Percentiles rank a stretch among this genome's conserved stretches.
These are phyloP conservation scores for Solanum pimpinellifolium DNA, from an alignment of 257 asterid genomes.

Conservation along the genomic window DNA sequence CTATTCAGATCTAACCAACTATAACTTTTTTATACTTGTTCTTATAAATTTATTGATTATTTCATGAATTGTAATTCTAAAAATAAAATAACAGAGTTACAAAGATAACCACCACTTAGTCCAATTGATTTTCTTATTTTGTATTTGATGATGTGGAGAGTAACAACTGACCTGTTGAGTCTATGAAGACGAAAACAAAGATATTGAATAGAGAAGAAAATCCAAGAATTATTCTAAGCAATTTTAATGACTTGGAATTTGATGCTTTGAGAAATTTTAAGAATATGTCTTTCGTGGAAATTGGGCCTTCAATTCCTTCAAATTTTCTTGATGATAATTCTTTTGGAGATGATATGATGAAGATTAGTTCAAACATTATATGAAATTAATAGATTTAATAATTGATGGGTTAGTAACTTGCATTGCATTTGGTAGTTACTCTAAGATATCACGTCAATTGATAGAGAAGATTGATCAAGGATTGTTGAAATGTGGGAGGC, in stretches of 20 bases:
- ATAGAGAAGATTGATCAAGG: not conserved
- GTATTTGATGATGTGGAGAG: not conserved
- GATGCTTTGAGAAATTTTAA: not conserved
- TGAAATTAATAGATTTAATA: slow-evolving; percentile 1
- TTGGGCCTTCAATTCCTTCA: slow-evolving; percentile 7
- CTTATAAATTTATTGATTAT: not conserved
- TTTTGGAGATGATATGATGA: not conserved
- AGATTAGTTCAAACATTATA: not conserved
- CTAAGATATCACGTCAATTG: not conserved
- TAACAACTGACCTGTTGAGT: not conserved
- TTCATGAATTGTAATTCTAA: not conserved
- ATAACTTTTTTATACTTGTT: not conserved
- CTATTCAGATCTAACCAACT: not conserved
- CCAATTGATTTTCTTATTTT: not conserved
- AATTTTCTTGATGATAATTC: not conserved
- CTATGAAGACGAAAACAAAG: not conserved
- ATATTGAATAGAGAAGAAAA: not conserved
- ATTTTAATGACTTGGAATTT: not conserved
- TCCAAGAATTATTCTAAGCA: not conserved
- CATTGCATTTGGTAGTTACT: not conserved
- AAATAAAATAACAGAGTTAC: not conserved
- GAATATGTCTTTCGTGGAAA: not conserved
- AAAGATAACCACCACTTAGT: not conserved
- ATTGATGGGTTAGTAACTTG: not conserved
- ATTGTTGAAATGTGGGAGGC: not conserved